phyloP scores from a whole-genome alignment of 176 grass and related monocot species.

The Echinochloa phyllopogon region DNA sequence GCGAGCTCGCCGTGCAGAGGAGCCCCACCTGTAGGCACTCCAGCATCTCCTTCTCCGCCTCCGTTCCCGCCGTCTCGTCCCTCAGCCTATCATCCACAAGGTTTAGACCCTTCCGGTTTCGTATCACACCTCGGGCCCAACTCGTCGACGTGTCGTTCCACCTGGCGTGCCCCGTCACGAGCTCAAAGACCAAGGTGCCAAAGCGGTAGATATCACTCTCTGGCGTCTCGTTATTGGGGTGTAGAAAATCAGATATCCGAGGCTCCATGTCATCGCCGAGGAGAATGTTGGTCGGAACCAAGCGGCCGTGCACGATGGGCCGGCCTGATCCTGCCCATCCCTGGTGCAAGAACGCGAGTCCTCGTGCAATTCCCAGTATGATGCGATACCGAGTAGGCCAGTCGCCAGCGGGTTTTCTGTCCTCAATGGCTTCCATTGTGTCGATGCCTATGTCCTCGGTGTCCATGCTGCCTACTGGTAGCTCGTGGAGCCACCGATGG shows the following conservation, averaged over 20 bases:
- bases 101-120: slow-evolving; percentile 54
- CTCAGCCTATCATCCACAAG: slow-evolving; percentile 51
- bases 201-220: slow-evolving; percentile 70
- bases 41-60: slow-evolving; percentile 46
- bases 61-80: slow-evolving; percentile 33
- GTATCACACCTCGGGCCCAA: slow-evolving; percentile 52
- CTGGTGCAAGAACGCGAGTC: slow-evolving; percentile 87
- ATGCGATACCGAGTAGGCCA: slow-evolving; percentile 77
- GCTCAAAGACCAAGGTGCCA: slow-evolving; percentile 69
- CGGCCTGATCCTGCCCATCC: slow-evolving; percentile 60
- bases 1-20: slow-evolving; percentile 65
- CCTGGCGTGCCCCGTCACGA: slow-evolving; percentile 48
- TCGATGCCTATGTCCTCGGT: slow-evolving; percentile 54
- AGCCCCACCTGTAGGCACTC: slow-evolving; percentile 77
- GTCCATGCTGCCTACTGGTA: slow-evolving; percentile 61
- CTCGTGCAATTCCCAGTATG: slow-evolving; percentile 63
- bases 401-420: slow-evolving; percentile 15
- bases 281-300: slow-evolving; percentile 69
- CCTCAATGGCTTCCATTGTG: slow-evolving; percentile 48
- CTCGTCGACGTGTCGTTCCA: slow-evolving; percentile 52
- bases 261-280: slow-evolving; percentile 80
- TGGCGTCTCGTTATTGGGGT: slow-evolving; percentile 22
- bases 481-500: slow-evolving; percentile 87
- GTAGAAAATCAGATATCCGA: slow-evolving; percentile 58
- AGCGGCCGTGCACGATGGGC: slow-evolving; percentile 63